Conservation (phyloP, 352 stramenopile genomes). For the Pythium monospermum region DNA sequence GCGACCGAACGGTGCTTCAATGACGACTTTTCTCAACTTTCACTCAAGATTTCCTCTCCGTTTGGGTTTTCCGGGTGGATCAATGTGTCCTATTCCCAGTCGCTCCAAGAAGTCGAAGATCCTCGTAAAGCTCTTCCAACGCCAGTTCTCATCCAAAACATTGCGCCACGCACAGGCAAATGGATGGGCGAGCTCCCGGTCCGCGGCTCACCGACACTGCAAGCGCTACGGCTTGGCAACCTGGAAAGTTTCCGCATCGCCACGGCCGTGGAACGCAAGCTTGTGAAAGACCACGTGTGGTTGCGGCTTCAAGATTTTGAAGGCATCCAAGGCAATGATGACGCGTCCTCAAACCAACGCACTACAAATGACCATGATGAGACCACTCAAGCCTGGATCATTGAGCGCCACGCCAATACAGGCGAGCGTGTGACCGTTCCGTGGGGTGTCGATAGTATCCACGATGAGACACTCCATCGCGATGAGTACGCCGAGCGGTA, state of each 20-base stretch:
- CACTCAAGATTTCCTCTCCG: conserved; percentile 59
- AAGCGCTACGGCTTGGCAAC: conserved; percentile 45
- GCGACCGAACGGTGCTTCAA: conserved; percentile 66
- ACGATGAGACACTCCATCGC: conserved; percentile 10
- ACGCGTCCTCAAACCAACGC: conserved; percentile 9
- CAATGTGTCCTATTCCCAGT: conserved; percentile 48
- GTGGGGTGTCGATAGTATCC: conserved; percentile 39
- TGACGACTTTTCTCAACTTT: conserved; percentile 61
- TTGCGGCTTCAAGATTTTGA: conserved; percentile 26
- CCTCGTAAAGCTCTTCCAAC: conserved; percentile 25
- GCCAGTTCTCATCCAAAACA: conserved; percentile 62
- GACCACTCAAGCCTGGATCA: conserved; percentile 53
- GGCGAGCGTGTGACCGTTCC: conserved; percentile 55
- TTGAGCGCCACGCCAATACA: conserved; percentile 72
- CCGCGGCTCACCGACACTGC: conserved; percentile 53
- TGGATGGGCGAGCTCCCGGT: conserved; percentile 58
- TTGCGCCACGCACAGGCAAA: conserved; percentile 48
- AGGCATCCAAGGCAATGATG: conserved; percentile 12
- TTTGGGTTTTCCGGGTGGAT: conserved; percentile 67
- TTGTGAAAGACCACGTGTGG: conserved; percentile 76
- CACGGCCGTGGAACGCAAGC: conserved; percentile 50
- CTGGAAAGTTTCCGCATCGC: conserved; percentile 55
- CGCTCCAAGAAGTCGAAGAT: conserved; percentile 50
- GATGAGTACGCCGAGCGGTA: conserved; percentile 40
- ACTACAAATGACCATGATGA: conserved; percentile 16